Percentiles rank a stretch among this genome's conserved stretches.
Conservation (phyloP, 1,139 yeast genomes). For the Magnusiomyces suaveolens region DNA sequence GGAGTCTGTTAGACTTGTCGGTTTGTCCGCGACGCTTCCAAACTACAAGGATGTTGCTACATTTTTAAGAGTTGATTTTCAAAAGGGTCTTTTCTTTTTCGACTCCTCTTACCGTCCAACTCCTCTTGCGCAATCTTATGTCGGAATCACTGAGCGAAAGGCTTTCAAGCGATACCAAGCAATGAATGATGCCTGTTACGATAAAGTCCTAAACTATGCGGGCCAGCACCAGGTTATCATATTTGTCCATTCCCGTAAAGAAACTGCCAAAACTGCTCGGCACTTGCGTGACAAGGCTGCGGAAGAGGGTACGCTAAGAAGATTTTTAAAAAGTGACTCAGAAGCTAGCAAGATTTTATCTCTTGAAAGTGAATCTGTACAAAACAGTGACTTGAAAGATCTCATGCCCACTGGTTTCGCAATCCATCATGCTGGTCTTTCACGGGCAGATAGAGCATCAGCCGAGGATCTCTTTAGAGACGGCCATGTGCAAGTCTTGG, state of each 20-base stretch:
- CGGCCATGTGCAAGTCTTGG: conserved; percentile 72
- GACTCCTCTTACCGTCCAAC: conserved; percentile 84
- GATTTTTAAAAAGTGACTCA: conserved; percentile 42
- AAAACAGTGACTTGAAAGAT: conserved; percentile 48
- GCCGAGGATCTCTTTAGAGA: conserved; percentile 85
- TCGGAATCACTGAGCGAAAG: conserved; percentile 79
- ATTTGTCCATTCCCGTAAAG: conserved; percentile 91
- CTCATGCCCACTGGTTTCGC: conserved; percentile 71
- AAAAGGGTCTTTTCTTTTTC: conserved; percentile 59
- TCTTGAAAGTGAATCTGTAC: conserved; percentile 51
- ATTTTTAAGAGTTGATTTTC: conserved; percentile 59
- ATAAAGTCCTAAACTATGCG: conserved; percentile 62
- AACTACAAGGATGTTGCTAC: conserved; percentile 81
- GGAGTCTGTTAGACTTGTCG: conserved; percentile 58
- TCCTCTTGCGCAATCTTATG: conserved; percentile 78
- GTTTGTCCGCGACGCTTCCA: conserved; percentile 90
- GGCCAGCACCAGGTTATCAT: conserved; percentile 68
- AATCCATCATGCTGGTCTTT: conserved; percentile 89
- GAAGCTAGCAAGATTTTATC: conserved; percentile 57
- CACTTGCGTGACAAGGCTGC: conserved; percentile 55
- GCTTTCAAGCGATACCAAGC: conserved; percentile 72
- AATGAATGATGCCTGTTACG: conserved; percentile 87
- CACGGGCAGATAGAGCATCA: conserved; percentile 59
- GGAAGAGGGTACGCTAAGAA: conserved; percentile 45
- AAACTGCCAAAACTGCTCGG: conserved; percentile 74